These are phyloP conservation scores for Trypanosoma avium DNA, from an alignment of 208 protist species.

Conservation along the genomic window DNA sequence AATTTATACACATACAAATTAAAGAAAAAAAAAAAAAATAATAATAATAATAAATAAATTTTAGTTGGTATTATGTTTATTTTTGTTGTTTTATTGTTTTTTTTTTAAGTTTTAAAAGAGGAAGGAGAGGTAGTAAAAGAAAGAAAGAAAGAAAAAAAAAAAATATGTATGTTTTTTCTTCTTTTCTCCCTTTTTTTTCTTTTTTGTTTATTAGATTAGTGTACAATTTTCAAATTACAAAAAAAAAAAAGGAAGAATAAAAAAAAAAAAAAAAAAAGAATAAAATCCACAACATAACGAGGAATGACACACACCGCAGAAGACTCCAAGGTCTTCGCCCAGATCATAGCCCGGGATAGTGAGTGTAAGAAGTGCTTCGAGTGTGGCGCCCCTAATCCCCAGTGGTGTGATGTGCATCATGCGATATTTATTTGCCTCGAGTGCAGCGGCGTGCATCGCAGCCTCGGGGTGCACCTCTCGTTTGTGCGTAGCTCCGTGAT, in stretches of 20 bases:
- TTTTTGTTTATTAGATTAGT: background rate
- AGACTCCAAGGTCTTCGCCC: conserved; percentile 61
- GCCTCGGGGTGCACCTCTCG: conserved; percentile 92
- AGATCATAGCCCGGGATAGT: conserved; percentile 68
- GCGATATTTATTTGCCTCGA: conserved; percentile 91
- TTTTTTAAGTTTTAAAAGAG: no score
- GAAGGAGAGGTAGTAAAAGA: no score
- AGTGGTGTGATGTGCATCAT: conserved; percentile 91
- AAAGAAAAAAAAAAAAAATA: no score
- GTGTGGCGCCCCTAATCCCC: conserved; percentile 84
- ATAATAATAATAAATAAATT: no score
- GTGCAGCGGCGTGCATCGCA: conserved; percentile 90
- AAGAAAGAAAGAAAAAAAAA: no score
- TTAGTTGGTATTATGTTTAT: no score
- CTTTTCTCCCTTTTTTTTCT: background rate
- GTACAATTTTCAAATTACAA: no score
- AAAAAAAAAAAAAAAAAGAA: background rate
- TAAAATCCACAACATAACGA: background rate
- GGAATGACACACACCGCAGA: conserved; percentile 43
- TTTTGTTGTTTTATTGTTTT: no score
- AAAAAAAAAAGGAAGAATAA: background rate
- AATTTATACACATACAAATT: no score
- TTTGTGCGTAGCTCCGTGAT: conserved; percentile 94
- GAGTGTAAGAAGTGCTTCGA: conserved; percentile 90
- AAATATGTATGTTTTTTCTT: background rate